phyloP scores from a whole-genome alignment of 805 yeast species.

The Schwanniomyces pseudopolymorphus region DNA sequence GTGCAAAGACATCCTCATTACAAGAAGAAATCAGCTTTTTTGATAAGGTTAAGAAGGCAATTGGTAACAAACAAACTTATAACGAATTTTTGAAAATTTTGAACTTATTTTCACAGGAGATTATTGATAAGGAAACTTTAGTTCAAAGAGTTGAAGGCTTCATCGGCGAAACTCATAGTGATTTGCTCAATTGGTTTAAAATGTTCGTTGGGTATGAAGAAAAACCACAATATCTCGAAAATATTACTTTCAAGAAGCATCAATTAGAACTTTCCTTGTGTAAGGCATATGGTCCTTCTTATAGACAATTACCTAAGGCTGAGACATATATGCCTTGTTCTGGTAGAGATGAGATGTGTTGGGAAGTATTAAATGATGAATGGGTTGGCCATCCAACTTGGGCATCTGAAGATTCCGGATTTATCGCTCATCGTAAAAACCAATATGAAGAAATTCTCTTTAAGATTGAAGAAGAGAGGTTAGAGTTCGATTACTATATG shows the following conservation, averaged over 20 bases:
- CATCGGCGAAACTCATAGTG: conserved; percentile 72
- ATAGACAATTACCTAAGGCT: conserved; percentile 86
- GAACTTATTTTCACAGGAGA: conserved; percentile 85
- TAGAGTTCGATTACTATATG: conserved; percentile 93
- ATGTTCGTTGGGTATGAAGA: conserved; percentile 86
- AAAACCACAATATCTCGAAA: conserved; percentile 82
- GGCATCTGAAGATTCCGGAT: conserved; percentile 99
- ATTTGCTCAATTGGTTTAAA: conserved; percentile 88
- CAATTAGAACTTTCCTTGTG: conserved; percentile 86
- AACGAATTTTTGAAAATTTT: conserved; percentile 88
- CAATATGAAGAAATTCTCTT: conserved; percentile 96
- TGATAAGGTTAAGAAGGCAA: conserved; percentile 84
- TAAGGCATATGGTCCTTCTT: conserved; percentile 93
- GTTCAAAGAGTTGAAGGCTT: conserved; percentile 84
- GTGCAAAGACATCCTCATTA: conserved; percentile 55
- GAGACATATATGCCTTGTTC: conserved; percentile 97
- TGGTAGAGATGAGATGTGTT: conserved; percentile 98
- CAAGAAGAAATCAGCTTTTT: conserved; percentile 87
- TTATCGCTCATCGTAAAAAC: conserved; percentile 97
- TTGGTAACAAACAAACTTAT: conserved; percentile 86
- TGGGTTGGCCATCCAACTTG: conserved; percentile 99
- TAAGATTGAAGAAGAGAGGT: conserved; percentile 96
- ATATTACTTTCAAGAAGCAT: conserved; percentile 84
- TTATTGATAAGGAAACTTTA: conserved; percentile 78
- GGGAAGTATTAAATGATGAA: conserved; percentile 97